phyloP scores from a whole-genome alignment of 2,329 filamentous ascomycete species.

The Coniochaeta sp. region DNA sequence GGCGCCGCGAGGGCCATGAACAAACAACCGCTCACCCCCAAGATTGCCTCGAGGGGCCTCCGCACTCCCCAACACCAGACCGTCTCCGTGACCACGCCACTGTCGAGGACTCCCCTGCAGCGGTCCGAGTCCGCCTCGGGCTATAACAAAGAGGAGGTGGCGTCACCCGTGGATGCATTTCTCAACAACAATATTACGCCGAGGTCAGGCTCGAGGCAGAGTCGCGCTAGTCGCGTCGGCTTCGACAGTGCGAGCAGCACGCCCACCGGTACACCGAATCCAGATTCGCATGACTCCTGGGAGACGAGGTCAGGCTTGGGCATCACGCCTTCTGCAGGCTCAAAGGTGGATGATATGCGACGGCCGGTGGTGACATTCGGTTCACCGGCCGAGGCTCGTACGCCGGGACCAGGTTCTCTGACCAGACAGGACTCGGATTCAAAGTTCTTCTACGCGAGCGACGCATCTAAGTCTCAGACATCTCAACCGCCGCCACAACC shows the following conservation, averaged over 20 bases:
- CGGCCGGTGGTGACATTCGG: slow-evolving; percentile 29
- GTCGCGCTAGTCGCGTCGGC: slow-evolving; percentile 37
- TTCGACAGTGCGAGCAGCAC: slow-evolving; percentile 59
- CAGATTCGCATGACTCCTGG: slow-evolving; percentile 36
- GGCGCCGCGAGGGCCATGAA: slow-evolving; percentile 38
- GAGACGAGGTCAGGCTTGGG: slow-evolving; percentile 29
- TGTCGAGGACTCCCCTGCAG: slow-evolving; percentile 23
- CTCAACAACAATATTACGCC: slow-evolving; percentile 69
- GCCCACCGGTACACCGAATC: slow-evolving; percentile 52
- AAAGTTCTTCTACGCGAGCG: slow-evolving; percentile 91
- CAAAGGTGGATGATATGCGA: slow-evolving; percentile 21
- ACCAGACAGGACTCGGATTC: slow-evolving; percentile 34
- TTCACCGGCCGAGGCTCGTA: slow-evolving; percentile 26
- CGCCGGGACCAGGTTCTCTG: slow-evolving; percentile 5
- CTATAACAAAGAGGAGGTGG: slow-evolving; percentile 37
- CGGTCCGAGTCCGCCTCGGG: slow-evolving; percentile 13
- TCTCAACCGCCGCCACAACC: slow-evolving; percentile 10
- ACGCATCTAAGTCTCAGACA: slow-evolving; percentile 45
- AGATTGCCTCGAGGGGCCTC: slow-evolving; percentile 37
- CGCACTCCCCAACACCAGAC: slow-evolving; percentile 19
- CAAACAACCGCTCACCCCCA: slow-evolving; percentile 45
- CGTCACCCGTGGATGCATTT: slow-evolving; percentile 46
- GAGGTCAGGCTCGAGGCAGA: slow-evolving; percentile 67
- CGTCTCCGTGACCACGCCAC: slow-evolving; percentile 33
- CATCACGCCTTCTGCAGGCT: slow-evolving; percentile 22